Evolutionary conservation across 2,329 filamentous ascomycete species (phyloP).

Genomic region (Lecanicillium sp.): DNA sequence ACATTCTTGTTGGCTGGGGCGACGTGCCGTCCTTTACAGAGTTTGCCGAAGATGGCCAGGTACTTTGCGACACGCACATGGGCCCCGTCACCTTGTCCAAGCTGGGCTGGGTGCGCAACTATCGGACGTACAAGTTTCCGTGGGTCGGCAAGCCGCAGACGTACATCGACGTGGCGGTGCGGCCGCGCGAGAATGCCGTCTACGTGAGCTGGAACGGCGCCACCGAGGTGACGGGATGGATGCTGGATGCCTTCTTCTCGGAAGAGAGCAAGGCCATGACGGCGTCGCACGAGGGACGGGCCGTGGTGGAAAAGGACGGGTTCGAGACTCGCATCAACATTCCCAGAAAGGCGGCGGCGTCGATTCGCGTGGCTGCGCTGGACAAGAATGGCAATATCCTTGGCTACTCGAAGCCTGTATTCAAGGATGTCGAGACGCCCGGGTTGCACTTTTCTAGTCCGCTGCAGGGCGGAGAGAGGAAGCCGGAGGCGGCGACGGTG

Average conservation of each 20-base stretch:
- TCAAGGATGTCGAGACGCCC: slow-evolving; percentile 1
- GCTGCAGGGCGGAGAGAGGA: neutral
- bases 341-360: slow-evolving; percentile 11
- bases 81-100: slow-evolving; percentile 29
- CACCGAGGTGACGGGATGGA: slow-evolving; percentile 37
- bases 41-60: slow-evolving; percentile 32
- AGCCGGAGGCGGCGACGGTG: neutral
- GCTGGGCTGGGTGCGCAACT: slow-evolving; percentile 35
- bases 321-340: slow-evolving; percentile 16
- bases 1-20: slow-evolving; percentile 48
- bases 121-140: slow-evolving; percentile 40
- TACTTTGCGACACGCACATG: slow-evolving; percentile 39
- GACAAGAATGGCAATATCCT: slow-evolving; percentile 17
- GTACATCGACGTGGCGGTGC: slow-evolving; percentile 22
- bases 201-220: slow-evolving; percentile 50
- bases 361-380: slow-evolving; percentile 14
- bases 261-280: slow-evolving; percentile 1
- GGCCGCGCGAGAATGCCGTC: slow-evolving; percentile 11
- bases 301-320: slow-evolving; percentile 8
- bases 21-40: slow-evolving; percentile 35
- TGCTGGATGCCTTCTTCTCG: slow-evolving; percentile 19
- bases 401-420: slow-evolving; percentile 3
- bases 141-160: slow-evolving; percentile 36
- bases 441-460: slow-evolving; percentile 1
- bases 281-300: slow-evolving; percentile 8